Base-by-base conservation (phyloP, 441 rosid species). In the Melianthus villosus region DNA sequence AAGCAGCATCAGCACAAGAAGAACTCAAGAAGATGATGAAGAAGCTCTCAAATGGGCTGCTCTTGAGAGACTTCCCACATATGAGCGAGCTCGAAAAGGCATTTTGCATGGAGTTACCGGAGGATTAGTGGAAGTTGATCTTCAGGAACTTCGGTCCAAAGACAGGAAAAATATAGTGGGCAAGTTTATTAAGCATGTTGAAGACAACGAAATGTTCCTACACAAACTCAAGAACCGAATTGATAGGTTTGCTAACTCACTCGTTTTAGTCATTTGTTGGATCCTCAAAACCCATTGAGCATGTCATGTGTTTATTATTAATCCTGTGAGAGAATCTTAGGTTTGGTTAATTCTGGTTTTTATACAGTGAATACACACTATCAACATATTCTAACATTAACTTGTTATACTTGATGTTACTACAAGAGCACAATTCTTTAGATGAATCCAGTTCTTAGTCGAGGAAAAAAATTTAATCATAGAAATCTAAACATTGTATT, bases 191-290 rank as follows among this genome's bases (percentile, higher is more conserved):
- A 33, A 39, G 1, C 43, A 63, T 0, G 72, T 73, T 27, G 69
- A 60, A 26, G 77, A 73, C 26, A 77, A 77, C 42, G 89, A 69
- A 56, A 53, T 48, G 40, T 82, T 75, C 64, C 52, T 78, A 63
- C 23, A 45, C 25, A 78, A 61, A 51, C 59, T 78, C 42, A 73
- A 53, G 65, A 42, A 44, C 6, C 71, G 89, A 3, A 32, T 72
- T 23, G 80, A 77, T n/a, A 73, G 82, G 85, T 57, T 30, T 30
- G 10, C 34, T 30, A 4, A 30, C 10, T n/a, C 10, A 30, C 7
- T 30, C 14, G 11, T 7, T 30, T 3, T 0, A 9, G 3, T 4
- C n/a, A 13, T 4, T 30, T 1, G 10, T 1, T 13, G n/a, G 11
- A 30, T n/a, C n/a, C n/a, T n/a, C n/a, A n/a, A n/a, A n/a, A n/a